phyloP scores from a whole-genome alignment of 768 basidiomycete species.

The Pleurotus tuoliensis region DNA sequence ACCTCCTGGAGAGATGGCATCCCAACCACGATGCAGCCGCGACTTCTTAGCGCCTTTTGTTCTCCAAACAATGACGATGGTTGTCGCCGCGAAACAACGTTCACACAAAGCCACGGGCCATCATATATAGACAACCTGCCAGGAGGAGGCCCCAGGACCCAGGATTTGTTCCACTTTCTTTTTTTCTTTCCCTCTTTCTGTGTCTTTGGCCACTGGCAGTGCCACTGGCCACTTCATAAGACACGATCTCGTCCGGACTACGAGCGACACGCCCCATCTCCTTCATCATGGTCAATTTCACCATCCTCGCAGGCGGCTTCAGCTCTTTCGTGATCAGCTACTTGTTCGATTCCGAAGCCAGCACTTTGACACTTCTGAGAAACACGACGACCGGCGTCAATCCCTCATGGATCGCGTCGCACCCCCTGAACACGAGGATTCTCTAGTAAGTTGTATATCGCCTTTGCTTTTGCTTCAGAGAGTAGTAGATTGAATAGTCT shows the following conservation, averaged over 20 bases:
- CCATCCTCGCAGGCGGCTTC: slow-evolving; percentile 46
- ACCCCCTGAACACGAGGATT: slow-evolving; percentile 50
- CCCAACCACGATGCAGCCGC: no score
- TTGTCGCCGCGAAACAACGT: no score
- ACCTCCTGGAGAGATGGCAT: no score
- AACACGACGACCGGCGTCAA: slow-evolving; percentile 44
- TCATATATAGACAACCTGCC: no score
- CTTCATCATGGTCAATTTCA: slow-evolving; percentile 22
- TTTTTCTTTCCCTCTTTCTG: no score
- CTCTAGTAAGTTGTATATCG: slow-evolving; percentile 44
- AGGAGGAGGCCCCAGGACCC: no score
- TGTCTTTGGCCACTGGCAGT: no score
- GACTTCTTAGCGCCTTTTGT: no score
- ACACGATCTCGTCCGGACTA: slow-evolving; percentile 1
- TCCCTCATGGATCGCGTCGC: slow-evolving; percentile 55
- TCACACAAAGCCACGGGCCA: no score
- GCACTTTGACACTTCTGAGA: slow-evolving; percentile 39
- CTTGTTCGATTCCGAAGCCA: slow-evolving; percentile 47
- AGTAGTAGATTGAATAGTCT: background rate
- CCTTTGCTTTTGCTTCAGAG: background rate
- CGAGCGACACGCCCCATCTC: background rate
- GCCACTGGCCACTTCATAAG: no score
- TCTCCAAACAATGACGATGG: no score
- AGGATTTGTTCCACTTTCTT: no score
- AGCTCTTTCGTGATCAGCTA: slow-evolving; percentile 42